phyloP scores from a whole-genome alignment of 805 yeast species.

The Candida odintsovae region DNA sequence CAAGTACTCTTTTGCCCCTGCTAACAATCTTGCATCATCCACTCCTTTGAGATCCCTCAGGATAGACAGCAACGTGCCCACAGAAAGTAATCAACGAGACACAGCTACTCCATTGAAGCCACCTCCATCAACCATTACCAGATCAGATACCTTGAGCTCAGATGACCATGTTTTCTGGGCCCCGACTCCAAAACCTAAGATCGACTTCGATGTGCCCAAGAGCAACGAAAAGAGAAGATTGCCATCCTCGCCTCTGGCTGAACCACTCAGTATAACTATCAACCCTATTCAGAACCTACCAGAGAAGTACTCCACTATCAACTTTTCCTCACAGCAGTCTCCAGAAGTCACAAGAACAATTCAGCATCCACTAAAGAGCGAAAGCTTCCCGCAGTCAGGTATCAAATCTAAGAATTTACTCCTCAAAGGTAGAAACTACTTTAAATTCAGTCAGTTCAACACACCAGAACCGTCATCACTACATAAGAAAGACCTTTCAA shows the following conservation, averaged over 20 bases:
- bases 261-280: conserved; percentile 8
- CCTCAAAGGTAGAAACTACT: background rate
- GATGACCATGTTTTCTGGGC: conserved; percentile 25
- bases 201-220: conserved; percentile 1
- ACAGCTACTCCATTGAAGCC: background rate
- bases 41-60: conserved; percentile 8
- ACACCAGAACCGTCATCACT: conserved; percentile 1
- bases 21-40: conserved; percentile 2
- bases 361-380: conserved; percentile 5
- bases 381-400: conserved; percentile 8
- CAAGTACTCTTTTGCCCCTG: conserved; percentile 9
- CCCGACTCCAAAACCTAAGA: conserved; percentile 19
- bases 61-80: conserved; percentile 4
- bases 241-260: conserved; percentile 21
- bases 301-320: conserved; percentile 13
- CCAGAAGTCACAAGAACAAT: conserved; percentile 11
- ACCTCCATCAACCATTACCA: background rate
- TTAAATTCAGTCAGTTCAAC: conserved; percentile 8
- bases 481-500: conserved; percentile 14
- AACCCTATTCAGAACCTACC: conserved; percentile 14
- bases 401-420: conserved; percentile 1
- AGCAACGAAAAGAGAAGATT: conserved; percentile 1
- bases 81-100: background rate
- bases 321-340: conserved; percentile 11
- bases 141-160: conserved; percentile 14